Evolutionary conservation across 2,329 filamentous ascomycete species (phyloP).

Genomic region (Amphichorda felina): DNA sequence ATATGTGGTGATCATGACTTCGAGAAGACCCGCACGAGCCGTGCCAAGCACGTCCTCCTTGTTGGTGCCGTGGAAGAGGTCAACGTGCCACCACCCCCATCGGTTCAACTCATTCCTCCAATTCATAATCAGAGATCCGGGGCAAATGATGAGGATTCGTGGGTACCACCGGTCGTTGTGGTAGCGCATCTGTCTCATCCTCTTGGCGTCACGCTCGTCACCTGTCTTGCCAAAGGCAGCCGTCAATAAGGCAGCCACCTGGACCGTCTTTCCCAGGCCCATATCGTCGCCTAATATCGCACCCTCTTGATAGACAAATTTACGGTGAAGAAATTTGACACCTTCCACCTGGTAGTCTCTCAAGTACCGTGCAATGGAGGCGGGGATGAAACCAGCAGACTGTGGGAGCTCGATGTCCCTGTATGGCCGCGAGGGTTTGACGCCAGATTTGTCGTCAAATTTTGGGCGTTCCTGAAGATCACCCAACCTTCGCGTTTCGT

Average conservation of each 20-base stretch:
- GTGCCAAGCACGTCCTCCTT: constrained; percentile 62
- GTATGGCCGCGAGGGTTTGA: constrained; percentile 58
- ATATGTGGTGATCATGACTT: constrained; percentile 93
- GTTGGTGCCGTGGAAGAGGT: constrained; percentile 60
- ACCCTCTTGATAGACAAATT: constrained; percentile 85
- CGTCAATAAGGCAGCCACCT: constrained; percentile 85
- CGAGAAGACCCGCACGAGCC: constrained; percentile 63
- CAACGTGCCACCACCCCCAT: constrained; percentile 95
- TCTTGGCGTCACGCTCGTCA: constrained; percentile 72
- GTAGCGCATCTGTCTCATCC: constrained; percentile 76
- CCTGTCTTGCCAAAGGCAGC: constrained; percentile 90
- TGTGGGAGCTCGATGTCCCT: constrained; percentile 63
- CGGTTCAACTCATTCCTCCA: constrained; percentile 78
- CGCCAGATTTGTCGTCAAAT: constrained; percentile 40
- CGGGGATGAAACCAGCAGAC: constrained; percentile 74
- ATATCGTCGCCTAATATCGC: constrained; percentile 93
- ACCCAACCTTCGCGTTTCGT: constrained; percentile 21
- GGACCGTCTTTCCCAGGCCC: constrained; percentile 94
- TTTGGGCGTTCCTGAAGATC: constrained; percentile 55
- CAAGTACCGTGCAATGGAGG: constrained; percentile 80
- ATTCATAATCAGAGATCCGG: constrained; percentile 77
- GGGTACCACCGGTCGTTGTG: constrained; percentile 57
- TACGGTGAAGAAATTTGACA: constrained; percentile 71
- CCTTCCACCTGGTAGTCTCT: constrained; percentile 86
- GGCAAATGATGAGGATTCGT: constrained; percentile 74